phyloP scores from a whole-genome alignment of 2,329 filamentous ascomycete species.

The Cordyceps cateniannulata region DNA sequence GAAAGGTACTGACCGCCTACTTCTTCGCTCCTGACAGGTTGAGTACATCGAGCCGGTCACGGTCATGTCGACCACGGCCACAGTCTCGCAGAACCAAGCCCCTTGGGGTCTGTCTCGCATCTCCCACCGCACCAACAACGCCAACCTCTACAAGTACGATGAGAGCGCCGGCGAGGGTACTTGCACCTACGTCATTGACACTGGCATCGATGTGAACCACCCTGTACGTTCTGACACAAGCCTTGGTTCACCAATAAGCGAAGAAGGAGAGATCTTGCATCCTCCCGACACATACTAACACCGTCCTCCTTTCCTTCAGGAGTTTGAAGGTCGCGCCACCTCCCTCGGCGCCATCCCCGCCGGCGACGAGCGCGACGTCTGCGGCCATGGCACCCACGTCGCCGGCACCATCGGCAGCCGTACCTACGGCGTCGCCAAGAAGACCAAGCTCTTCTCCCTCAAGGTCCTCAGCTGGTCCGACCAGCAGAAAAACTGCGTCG shows the following conservation, averaged over 20 bases:
- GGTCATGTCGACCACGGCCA: constrained; percentile 20
- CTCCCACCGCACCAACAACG: constrained; percentile 21
- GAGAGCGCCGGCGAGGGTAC: constrained; percentile 26
- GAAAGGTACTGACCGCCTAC: not conserved
- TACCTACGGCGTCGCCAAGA: constrained; percentile 52
- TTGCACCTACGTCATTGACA: constrained; percentile 36
- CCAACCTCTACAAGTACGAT: constrained; percentile 26
- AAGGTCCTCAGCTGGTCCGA: constrained; percentile 39
- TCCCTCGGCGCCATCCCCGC: constrained; percentile 38
- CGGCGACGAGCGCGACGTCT: constrained; percentile 37
- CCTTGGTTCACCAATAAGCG: too few species aligned
- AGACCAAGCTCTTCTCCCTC: constrained; percentile 41
- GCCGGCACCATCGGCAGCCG: constrained; percentile 48
- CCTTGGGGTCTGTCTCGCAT: constrained; percentile 29
- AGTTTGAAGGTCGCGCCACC: constrained; percentile 42
- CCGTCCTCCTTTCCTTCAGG: constrained; percentile 12
- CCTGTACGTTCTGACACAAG: constrained; percentile 22
- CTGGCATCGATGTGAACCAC: constrained; percentile 28
- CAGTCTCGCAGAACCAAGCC: constrained; percentile 24
- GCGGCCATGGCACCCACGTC: constrained; percentile 52
- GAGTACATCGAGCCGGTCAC: constrained; percentile 30
- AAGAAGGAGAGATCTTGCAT: too few species aligned
- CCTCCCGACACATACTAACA: not conserved
- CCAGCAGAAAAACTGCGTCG: constrained; percentile 16
- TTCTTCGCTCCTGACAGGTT: constrained; percentile 16